Evolutionary conservation across 768 basidiomycete genomes (phyloP).

Genomic region (Boletus subcaerulescens): DNA sequence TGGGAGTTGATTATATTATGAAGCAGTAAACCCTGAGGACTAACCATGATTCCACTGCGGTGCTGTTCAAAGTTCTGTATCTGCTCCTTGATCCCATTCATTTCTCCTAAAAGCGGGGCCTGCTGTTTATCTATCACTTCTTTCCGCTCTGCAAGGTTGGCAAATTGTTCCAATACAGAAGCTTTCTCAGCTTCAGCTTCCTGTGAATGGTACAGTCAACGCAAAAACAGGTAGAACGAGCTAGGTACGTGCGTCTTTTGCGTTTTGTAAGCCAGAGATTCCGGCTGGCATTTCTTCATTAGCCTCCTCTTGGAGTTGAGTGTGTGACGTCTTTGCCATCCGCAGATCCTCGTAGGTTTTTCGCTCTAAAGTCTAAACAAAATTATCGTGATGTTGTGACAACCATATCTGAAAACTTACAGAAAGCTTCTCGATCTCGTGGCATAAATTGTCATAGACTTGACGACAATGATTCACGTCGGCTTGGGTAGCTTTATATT

Average conservation of each 20-base stretch:
- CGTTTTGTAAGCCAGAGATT: constrained; percentile 53
- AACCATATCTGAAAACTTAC: constrained; percentile 26
- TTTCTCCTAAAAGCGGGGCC: constrained; percentile 39
- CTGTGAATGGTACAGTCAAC: constrained; percentile 32
- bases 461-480: constrained; percentile 28
- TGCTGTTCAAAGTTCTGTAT: constrained; percentile 51
- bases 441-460: constrained; percentile 29
- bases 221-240: not conserved
- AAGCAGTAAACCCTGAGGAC: constrained; percentile 12
- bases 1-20: not conserved
- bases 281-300: constrained; percentile 69
- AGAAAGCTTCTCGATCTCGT: constrained; percentile 31
- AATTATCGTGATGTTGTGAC: not conserved
- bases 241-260: constrained; percentile 45
- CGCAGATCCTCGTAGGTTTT: constrained; percentile 24
- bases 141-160: constrained; percentile 44
- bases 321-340: constrained; percentile 35
- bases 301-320: constrained; percentile 51
- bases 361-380: constrained; percentile 20
- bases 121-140: constrained; percentile 47
- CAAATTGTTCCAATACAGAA: constrained; percentile 46
- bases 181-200: constrained; percentile 54
- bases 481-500: constrained; percentile 31
- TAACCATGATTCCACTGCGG: constrained; percentile 44
- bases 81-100: constrained; percentile 44